These are phyloP conservation scores for Backusella circina DNA, from an alignment of 192 early-diverging fungal genomes.

Conservation along the genomic window DNA sequence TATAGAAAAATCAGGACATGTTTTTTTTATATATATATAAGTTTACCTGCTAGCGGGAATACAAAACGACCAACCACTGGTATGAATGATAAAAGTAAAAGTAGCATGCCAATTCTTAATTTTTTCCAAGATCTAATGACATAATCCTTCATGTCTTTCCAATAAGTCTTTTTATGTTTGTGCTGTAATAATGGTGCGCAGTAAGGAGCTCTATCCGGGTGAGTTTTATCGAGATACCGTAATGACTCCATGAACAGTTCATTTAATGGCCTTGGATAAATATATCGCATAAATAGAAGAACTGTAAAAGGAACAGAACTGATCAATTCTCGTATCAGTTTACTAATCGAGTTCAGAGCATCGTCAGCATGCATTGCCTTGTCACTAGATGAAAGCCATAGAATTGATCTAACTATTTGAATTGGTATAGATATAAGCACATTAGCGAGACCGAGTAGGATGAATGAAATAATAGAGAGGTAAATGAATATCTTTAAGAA, in stretches of 20 bases:
- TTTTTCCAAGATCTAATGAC: conserved; percentile 42
- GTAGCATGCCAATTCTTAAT: conserved; percentile 32
- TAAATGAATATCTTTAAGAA: conserved; percentile 40
- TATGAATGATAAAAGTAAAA: conserved; percentile 46
- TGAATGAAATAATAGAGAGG: conserved; percentile 35
- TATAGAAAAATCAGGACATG: neutral
- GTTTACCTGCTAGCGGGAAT: conserved; percentile 44
- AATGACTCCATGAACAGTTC: conserved; percentile 55
- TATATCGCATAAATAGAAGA: conserved; percentile 50
- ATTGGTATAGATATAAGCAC: conserved; percentile 44
- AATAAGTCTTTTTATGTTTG: conserved; percentile 33
- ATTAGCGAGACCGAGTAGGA: conserved; percentile 39
- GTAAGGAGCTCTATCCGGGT: conserved; percentile 34
- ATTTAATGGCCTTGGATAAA: conserved; percentile 59
- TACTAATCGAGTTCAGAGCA: neutral
- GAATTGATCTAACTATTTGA: conserved; percentile 29
- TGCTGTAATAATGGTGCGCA: conserved; percentile 32
- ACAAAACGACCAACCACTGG: conserved; percentile 53
- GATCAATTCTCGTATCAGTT: neutral
- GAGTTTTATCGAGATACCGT: conserved; percentile 33
- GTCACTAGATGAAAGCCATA: conserved; percentile 23
- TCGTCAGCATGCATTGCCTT: conserved; percentile 4
- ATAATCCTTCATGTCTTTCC: conserved; percentile 51
- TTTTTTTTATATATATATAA: neutral
- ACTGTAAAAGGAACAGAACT: conserved; percentile 42